phyloP scores from a whole-genome alignment of 331 rosid genomes.

The Saraca asoca region DNA sequence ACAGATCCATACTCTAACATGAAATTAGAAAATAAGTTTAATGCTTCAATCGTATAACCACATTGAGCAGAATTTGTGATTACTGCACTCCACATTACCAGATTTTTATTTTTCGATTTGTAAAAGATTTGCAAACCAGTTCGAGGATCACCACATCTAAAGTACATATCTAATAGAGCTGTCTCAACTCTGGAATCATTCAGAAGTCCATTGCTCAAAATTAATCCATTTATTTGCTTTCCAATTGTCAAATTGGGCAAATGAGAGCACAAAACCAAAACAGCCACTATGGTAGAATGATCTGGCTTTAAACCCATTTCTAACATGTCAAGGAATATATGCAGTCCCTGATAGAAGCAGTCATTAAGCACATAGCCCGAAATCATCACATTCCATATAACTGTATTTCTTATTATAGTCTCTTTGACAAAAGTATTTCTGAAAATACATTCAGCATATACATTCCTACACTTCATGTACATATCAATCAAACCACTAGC shows the following conservation, averaged over 20 bases:
- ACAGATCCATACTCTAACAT: conserved; percentile 27
- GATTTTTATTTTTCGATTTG: conserved; percentile 30
- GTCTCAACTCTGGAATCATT: conserved; percentile 43
- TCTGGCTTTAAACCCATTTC: conserved; percentile 36
- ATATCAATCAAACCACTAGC: conserved; percentile 42
- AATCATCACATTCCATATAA: conserved; percentile 55
- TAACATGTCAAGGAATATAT: conserved; percentile 41
- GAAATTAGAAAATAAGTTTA: conserved; percentile 36
- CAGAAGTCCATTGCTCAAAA: conserved; percentile 28
- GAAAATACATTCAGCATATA: conserved; percentile 40
- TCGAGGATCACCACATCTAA: conserved; percentile 38
- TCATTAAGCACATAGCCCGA: conserved; percentile 42
- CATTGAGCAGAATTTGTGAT: conserved; percentile 36
- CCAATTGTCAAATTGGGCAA: conserved; percentile 38
- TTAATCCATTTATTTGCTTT: conserved; percentile 42
- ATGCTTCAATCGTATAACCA: conserved; percentile 34
- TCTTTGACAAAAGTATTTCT: conserved; percentile 24
- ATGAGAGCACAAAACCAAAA: conserved; percentile 41
- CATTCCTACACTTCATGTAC: conserved; percentile 53
- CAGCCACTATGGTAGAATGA: conserved; percentile 45
- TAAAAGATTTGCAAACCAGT: conserved; percentile 38
- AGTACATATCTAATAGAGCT: conserved; percentile 49
- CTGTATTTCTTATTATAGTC: conserved; percentile 24
- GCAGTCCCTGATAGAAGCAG: conserved; percentile 25
- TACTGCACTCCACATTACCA: conserved; percentile 41